These are phyloP conservation scores for Tetrahymena borealis DNA, from an alignment of 73 alveolate species.

Conservation along the genomic window DNA sequence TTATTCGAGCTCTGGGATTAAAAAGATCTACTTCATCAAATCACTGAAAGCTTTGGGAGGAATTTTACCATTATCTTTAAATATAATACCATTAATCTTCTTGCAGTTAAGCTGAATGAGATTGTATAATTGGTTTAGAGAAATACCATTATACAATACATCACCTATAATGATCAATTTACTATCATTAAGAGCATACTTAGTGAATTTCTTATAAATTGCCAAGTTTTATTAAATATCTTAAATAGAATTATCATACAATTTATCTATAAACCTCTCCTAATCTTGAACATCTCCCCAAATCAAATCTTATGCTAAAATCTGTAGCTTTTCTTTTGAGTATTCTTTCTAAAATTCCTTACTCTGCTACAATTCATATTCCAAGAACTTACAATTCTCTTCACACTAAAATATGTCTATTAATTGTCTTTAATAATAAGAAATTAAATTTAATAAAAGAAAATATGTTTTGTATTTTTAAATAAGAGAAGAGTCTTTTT, in stretches of 20 bases:
- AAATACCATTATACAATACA: not conserved
- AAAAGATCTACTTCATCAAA: not conserved
- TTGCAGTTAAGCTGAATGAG: not conserved
- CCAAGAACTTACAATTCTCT: not conserved
- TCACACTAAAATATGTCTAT: not conserved
- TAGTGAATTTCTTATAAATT: not conserved
- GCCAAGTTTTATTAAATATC: not conserved
- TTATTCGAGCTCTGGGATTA: not conserved
- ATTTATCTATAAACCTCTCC: not conserved
- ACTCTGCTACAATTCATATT: not conserved
- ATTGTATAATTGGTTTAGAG: not conserved
- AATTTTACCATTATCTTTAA: not conserved
- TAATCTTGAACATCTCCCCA: not conserved
- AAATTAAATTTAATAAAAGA: no score
- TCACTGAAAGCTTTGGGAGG: not conserved
- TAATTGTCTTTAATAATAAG: not conserved
- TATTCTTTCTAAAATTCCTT: not conserved
- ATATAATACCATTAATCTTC: not conserved
- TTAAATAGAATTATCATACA: not conserved
- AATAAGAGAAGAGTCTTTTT: no score
- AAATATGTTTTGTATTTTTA: no score
- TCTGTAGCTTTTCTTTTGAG: not conserved
- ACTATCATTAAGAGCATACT: not conserved
- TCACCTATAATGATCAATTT: not conserved
- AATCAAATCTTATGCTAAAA: not conserved